Percentiles rank a stretch among this genome's conserved stretches.
These are phyloP conservation scores for Cladosporium sp. DNA, from an alignment of 2,329 filamentous ascomycete genomes.

Conservation along the genomic window DNA sequence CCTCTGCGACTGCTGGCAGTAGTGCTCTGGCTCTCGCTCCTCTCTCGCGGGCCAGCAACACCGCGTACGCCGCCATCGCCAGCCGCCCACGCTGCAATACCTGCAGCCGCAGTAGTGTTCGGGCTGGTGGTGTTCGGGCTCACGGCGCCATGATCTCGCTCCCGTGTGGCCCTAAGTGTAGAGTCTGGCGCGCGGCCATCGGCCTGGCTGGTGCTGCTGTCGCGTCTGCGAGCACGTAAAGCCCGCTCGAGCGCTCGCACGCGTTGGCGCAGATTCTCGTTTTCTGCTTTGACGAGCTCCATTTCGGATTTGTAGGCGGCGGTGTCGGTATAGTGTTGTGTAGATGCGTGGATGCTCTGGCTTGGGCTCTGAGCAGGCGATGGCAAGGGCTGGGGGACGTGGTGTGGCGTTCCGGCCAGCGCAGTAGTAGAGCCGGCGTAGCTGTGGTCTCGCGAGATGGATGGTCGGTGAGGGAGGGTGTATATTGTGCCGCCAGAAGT, in stretches of 20 bases:
- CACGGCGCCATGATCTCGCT: not conserved
- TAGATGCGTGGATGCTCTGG: conserved; percentile 26
- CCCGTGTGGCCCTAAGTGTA: not conserved
- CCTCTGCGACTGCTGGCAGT: conserved; percentile 36
- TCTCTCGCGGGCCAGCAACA: conserved; percentile 37
- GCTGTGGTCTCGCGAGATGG: conserved; percentile 35
- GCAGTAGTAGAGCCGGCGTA: conserved; percentile 32
- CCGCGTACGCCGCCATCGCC: conserved; percentile 33
- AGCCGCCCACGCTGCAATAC: conserved; percentile 33
- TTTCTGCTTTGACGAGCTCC: conserved; percentile 52
- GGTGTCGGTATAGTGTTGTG: conserved; percentile 41
- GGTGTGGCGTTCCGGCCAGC: conserved; percentile 27
- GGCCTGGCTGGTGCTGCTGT: conserved; percentile 33
- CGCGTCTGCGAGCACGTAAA: conserved; percentile 37
- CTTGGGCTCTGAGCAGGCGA: conserved; percentile 27
- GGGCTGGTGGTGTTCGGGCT: conserved; percentile 10
- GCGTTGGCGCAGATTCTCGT: conserved; percentile 48
- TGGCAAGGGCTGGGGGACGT: conserved; percentile 24
- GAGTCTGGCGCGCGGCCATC: conserved; percentile 21
- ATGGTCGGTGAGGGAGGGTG: conserved; percentile 36
- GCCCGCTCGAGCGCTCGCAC: conserved; percentile 50
- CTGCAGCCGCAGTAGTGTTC: conserved; percentile 15
- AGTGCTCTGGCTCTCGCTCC: conserved; percentile 40
- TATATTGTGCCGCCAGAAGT: conserved; percentile 22
- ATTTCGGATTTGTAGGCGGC: conserved; percentile 47